Conservation (phyloP, 164 flowering plant species). For the Vitis amurensis region DNA sequence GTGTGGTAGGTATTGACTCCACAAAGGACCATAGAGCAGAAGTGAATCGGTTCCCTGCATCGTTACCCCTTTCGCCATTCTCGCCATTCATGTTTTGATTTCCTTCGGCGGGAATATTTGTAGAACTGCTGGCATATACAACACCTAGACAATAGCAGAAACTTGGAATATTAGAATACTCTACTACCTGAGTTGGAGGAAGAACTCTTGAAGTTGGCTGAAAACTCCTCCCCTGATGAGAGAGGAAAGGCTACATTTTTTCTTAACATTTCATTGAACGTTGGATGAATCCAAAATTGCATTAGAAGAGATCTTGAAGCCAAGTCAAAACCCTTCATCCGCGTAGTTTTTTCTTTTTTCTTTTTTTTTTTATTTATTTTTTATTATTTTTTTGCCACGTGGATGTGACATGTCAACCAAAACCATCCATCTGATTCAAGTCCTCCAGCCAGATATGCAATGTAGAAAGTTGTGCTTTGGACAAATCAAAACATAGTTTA, state of each 20-base stretch:
- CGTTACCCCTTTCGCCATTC: slow-evolving; percentile 24
- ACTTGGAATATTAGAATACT: slow-evolving; percentile 15
- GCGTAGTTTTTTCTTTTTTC: background rate
- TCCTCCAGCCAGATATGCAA: slow-evolving; percentile 25
- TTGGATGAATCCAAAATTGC: background rate
- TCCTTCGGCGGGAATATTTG: slow-evolving; percentile 20
- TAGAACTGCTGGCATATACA: slow-evolving; percentile 19
- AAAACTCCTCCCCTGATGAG: too few species aligned
- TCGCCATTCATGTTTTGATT: slow-evolving; percentile 30
- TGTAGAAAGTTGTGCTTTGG: slow-evolving; percentile 11
- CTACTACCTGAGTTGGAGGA: slow-evolving; percentile 1
- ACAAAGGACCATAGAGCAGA: slow-evolving; percentile 67
- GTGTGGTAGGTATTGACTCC: slow-evolving; percentile 84
- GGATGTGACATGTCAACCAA: slow-evolving; percentile 26
- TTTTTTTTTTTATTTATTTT: too few species aligned
- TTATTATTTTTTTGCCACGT: slow-evolving; percentile 17
- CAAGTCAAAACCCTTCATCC: slow-evolving; percentile 12
- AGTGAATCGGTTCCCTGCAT: slow-evolving; percentile 43
- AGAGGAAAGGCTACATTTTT: too few species aligned
- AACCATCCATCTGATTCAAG: slow-evolving; percentile 35
- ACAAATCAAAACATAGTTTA: slow-evolving; percentile 13
- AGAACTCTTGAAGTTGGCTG: slow-evolving; percentile 20
- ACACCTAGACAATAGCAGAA: slow-evolving; percentile 51
- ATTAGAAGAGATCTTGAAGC: slow-evolving; percentile 17
- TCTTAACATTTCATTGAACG: too few species aligned